Percentiles rank a stretch among this genome's conserved stretches.
Conservation (phyloP, 1,284 basidiomycete genomes). For the Leccinum solheimii region DNA sequence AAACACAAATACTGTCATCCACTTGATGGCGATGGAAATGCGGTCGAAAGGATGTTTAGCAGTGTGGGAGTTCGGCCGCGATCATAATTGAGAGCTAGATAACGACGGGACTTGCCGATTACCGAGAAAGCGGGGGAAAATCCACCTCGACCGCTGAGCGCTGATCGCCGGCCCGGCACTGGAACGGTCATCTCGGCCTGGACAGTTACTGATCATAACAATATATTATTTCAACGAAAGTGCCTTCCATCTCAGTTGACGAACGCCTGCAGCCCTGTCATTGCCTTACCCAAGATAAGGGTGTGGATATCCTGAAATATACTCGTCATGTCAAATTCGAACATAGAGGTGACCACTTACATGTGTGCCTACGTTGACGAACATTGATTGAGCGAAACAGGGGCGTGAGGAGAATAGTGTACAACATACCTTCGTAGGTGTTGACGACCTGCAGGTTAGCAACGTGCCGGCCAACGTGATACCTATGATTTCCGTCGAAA, state of each 20-base stretch:
- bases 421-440: slow-evolving; percentile 79
- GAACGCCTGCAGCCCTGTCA: slow-evolving; percentile 87
- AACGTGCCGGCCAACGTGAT: slow-evolving; percentile 88
- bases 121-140: background rate
- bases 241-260: slow-evolving; percentile 42
- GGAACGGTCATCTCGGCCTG: background rate
- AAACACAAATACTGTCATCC: background rate
- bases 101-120: slow-evolving; percentile 1
- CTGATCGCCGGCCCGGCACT: background rate
- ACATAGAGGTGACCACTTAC: slow-evolving; percentile 17
- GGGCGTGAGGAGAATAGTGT: background rate
- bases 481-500: slow-evolving; percentile 45
- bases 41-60: background rate
- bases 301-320: slow-evolving; percentile 72
- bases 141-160: background rate
- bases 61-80: slow-evolving; percentile 1
- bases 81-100: background rate
- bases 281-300: slow-evolving; percentile 88
- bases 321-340: background rate
- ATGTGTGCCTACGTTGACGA: slow-evolving; percentile 30
- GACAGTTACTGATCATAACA: background rate
- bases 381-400: slow-evolving; percentile 10
- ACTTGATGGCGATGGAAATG: background rate
- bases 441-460: slow-evolving; percentile 91
- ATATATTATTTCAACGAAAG: background rate